These are phyloP conservation scores for Cinnamomum micranthum DNA, from an alignment of 164 flowering plant species.

Conservation along the genomic window DNA sequence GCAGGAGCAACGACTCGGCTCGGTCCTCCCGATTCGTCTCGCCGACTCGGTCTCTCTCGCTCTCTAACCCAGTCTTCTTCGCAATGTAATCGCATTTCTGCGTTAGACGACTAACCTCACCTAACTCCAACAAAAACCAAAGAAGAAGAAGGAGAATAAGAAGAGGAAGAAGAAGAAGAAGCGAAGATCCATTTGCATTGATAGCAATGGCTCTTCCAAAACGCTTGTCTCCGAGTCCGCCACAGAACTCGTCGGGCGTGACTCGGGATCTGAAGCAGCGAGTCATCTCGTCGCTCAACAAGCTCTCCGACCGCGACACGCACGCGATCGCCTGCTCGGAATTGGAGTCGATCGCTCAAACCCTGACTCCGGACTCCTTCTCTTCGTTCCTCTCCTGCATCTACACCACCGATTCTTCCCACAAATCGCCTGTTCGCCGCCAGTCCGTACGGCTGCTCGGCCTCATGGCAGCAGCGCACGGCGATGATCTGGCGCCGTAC, in stretches of 20 bases:
- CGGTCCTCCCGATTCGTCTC: no score
- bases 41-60: no score
- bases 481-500: constrained; percentile 46
- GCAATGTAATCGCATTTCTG: no score
- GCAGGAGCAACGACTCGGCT: no score
- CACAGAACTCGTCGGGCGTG: constrained; percentile 10
- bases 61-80: no score
- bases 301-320: constrained; percentile 88
- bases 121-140: no score
- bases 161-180: no score
- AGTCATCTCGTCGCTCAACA: constrained; percentile 53
- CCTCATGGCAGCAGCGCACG: constrained; percentile 44
- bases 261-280: constrained; percentile 59
- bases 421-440: constrained; percentile 59
- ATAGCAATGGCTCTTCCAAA: not conserved
- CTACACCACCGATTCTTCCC: constrained; percentile 60
- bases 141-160: no score
- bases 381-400: constrained; percentile 66
- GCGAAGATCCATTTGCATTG: not conserved
- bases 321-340: constrained; percentile 60
- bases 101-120: no score
- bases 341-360: constrained; percentile 60
- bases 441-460: constrained; percentile 64
- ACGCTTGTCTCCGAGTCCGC: constrained; percentile 15
- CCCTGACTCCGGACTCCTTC: constrained; percentile 37